Conservation (phyloP, 768 basidiomycete species). For the Chalciporus chontae region DNA sequence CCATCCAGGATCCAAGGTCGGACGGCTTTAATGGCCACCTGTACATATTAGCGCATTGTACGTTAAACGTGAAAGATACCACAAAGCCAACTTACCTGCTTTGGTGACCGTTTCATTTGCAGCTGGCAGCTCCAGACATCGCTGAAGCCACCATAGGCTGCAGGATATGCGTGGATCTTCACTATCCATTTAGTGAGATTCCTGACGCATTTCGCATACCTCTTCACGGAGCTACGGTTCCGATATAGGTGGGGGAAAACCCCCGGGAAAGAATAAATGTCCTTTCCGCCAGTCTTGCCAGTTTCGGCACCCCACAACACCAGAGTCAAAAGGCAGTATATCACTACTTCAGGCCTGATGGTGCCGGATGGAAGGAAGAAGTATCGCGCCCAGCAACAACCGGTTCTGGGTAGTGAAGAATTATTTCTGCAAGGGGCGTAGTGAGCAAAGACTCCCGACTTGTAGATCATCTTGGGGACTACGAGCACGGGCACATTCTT, state of each 20-base stretch:
- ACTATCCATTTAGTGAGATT: slow-evolving; percentile 17
- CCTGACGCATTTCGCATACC: background rate
- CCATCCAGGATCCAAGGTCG: slow-evolving; percentile 6
- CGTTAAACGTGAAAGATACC: background rate
- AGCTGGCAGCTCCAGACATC: slow-evolving; percentile 27
- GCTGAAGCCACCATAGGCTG: slow-evolving; percentile 29
- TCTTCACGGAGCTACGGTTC: background rate
- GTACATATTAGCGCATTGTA: background rate
- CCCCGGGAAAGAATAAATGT: background rate
- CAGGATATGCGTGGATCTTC: slow-evolving; percentile 18
- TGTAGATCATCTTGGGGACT: background rate
- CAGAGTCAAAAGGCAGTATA: background rate
- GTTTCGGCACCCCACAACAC: background rate
- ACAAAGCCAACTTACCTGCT: slow-evolving; percentile 10
- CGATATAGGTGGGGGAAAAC: background rate
- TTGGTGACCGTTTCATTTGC: background rate
- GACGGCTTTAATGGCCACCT: slow-evolving; percentile 30
- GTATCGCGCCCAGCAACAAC: background rate
- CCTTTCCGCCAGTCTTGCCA: background rate
- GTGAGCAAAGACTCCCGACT: background rate
- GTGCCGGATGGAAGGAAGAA: background rate
- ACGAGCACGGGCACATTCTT: background rate
- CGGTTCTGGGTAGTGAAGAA: background rate
- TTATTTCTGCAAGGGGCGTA: background rate
- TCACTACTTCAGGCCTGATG: background rate